These are phyloP conservation scores for Boletus vinaceobasis DNA, from an alignment of 768 basidiomycete species.

Conservation along the genomic window DNA sequence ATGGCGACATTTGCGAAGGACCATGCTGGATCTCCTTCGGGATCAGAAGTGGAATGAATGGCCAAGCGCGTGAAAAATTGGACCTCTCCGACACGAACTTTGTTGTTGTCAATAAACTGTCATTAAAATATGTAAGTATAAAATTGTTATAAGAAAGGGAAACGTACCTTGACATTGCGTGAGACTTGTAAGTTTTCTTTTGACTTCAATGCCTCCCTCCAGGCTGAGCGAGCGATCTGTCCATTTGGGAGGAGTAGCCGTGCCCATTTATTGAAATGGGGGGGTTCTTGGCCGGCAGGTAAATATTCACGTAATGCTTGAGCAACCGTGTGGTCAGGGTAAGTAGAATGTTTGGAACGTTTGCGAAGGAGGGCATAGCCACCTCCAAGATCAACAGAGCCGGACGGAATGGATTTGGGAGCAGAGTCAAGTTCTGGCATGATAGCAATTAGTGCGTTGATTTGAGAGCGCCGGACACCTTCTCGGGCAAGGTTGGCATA, in stretches of 20 bases:
- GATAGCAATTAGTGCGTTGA: neutral
- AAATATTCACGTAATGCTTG: too few species aligned
- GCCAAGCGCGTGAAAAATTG: constrained; percentile 10
- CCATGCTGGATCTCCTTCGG: neutral
- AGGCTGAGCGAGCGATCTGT: constrained; percentile 17
- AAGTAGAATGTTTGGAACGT: too few species aligned
- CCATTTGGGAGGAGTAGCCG: constrained; percentile 21
- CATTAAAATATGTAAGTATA: neutral
- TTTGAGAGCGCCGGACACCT: neutral
- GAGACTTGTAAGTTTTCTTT: neutral
- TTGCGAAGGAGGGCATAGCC: too few species aligned
- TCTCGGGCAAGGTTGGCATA: neutral
- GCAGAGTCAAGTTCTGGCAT: too few species aligned
- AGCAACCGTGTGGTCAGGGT: too few species aligned
- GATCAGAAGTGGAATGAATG: neutral
- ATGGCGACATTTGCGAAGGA: constrained; percentile 11
- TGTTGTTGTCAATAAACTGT: neutral
- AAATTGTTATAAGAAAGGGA: too few species aligned
- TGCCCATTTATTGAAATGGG: neutral
- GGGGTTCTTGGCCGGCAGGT: too few species aligned
- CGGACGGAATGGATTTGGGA: too few species aligned
- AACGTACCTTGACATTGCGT: constrained; percentile 17
- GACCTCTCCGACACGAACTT: constrained; percentile 18
- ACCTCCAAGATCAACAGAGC: too few species aligned
- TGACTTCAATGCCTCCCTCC: constrained; percentile 2